Base-by-base conservation (phyloP, 148 eudicot species). In the Salicornia ramosissima region DNA sequence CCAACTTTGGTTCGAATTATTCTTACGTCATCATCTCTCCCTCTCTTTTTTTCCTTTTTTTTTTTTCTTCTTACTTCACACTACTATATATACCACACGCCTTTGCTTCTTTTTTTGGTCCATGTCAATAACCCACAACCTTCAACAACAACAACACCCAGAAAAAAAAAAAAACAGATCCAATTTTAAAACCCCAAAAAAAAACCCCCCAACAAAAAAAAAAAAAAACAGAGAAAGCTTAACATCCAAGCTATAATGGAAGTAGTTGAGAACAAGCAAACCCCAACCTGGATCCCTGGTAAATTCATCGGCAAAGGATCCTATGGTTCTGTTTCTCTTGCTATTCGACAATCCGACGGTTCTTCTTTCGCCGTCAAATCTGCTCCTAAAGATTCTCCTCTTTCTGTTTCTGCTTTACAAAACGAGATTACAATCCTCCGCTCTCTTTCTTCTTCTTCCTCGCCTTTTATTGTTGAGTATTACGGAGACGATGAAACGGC, bases 331-430 rank as follows among this genome's bases (percentile, higher is more conserved):
- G 98, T 92, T 7, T 63, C 47, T 33, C 42, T 78, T 19, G 97
- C 83, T 0, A 58, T 87, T 16, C 30, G 72, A 43, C 74, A 78
- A 25, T 62, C 77, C 8, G 78, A 69, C 79, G 86, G 84, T 9
- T 49, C 45, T 2, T 55, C 71, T 0, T 88, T 88, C 60, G 98
- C 98, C 3, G 96, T 88, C 4, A 92, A 92, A 57, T 86, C 96
- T 0, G 90, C 86, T 1, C 67, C 59, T 2, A 69, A 71, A 9
- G 33, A 36, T 22, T 65, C 75, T 1, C 12, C 78, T 26, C 30
- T 31, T 10, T 60, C 77, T 18, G 2, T 70, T 0, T 70, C 76
- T 2, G 90, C 90, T 2, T 25, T 92, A 25, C 88, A 84, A 68
- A 92, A 84, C 50, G 98, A 92, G 50, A 83, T 87, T 47, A 12